Evolutionary conservation across 805 yeast genomes (phyloP), one percentile per base, ranked within the genome.

Genomic region (Pichia paraexigua): DNA sequence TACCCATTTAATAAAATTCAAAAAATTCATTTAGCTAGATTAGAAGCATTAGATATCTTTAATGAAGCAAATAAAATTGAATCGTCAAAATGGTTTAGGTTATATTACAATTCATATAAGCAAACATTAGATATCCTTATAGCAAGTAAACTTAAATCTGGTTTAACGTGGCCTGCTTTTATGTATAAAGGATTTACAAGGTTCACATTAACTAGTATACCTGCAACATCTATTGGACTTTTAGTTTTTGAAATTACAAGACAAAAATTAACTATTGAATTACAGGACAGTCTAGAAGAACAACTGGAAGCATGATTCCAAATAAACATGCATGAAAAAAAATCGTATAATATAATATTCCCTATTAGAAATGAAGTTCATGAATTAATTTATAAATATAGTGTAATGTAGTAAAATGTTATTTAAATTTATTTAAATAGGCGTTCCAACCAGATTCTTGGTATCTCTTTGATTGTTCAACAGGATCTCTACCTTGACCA

Each of bases 391-490:
- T 35, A n/a, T 30, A 30, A 30, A 30, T 17, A 20, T 28, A 18
- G 21, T 15, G 21, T 15, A 21, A 32, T 24, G 32, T 22, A 40
- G 43, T 20, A 32, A 24, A 28, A 22, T 22, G 30, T 41, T 53
- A 47, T 51, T 45, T 55, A 18, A 59, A 53, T 51, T 74, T 73
- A 47, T 74, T 73, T 60, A 76, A 63, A 64, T 92, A 94, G 7
- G 98, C 96, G 27, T 78, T 76, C 99, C 99, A 94, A 6, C 98
- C 98, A 17, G 98, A 98, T 51, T 78, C 77, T 69, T 85, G 81
- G 69, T 94, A 94, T 63, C 99, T 79, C 62, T 82, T 78, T 43
- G 96, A 95, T 70, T 94, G 97, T 15, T 73, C 85, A 1, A 74
- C 74, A 8, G 97, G 96, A 65, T 92, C 95, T 71, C 98, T 83